phyloP scores from a whole-genome alignment of 257 asterid genomes.

The Lithospermum erythrorhizon region DNA sequence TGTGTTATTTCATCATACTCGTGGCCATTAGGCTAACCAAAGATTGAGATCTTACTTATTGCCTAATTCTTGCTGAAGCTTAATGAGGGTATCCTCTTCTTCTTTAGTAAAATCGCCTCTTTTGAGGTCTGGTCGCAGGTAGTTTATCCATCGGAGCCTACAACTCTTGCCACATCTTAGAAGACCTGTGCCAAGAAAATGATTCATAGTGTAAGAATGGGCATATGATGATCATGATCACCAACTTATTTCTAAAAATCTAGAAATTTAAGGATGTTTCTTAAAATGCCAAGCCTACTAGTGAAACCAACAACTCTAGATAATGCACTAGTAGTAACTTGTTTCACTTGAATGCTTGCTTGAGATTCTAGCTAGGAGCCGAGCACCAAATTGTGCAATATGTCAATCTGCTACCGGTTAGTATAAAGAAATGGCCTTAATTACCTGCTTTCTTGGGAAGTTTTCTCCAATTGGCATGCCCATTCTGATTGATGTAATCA shows the following conservation, averaged over 20 bases:
- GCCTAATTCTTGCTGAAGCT: background rate
- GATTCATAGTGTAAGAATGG: no score
- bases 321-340: no score
- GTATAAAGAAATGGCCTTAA: no score
- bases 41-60: background rate
- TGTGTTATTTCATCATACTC: no score
- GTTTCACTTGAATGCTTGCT: no score
- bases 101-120: background rate
- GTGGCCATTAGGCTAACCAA: no score
- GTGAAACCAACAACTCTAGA: no score
- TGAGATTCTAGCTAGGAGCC: no score
- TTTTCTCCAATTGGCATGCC: background rate
- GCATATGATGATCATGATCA: no score
- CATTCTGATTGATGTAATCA: background rate
- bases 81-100: background rate
- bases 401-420: no score
- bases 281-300: background rate
- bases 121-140: background rate
- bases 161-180: background rate
- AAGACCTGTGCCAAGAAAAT: background rate
- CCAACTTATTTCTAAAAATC: no score
- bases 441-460: background rate
- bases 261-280: background rate
- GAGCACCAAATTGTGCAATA: no score
- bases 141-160: background rate